Base-by-base conservation (phyloP, 1,284 basidiomycete species). In the Fomitiporia mediterranea region DNA sequence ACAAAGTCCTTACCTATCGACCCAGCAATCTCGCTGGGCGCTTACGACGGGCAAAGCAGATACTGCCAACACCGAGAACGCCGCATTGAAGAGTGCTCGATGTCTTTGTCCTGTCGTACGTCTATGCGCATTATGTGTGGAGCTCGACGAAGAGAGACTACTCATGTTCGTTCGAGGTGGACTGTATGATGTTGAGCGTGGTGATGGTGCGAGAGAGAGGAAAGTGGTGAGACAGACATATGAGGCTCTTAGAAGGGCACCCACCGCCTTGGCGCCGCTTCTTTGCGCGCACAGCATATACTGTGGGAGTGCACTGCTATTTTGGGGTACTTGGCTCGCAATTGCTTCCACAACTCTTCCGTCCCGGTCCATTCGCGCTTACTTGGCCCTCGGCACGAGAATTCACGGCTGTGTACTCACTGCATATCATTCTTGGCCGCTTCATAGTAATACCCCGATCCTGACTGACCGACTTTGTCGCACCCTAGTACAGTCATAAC, bases 41-140 rank as follows among this genome's bases (percentile, higher is more conserved):
- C 54, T 37, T 30, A 34, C 47, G 4, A 34, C 34, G 2, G 54
- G 54, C 28, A 55, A 30, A 17, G 39, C 35, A 15, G 47, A 47
- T 19, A 32, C 46, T 7, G 46, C 54, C 23, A 50, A 30, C 17
- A 55, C 21, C 11, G 38, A 23, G 35, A 49, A 32, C 4, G 32
- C 44, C 2, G 35, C 28, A 25, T 42, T 43, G n/a, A 44, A 32
- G 5, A 39, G 9, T 3, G 13, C 2, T 4, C 23, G 30, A 30
- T 35, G n/a, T 17, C 2, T 21, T n/a, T n/a, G n/a, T n/a, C n/a
- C n/a, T 19, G 19, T n/a, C 5, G 19, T 25, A 11, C 19, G 35
- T 23, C 30, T 4, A 23, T 38, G 17, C 30, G 13, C 3, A 17
- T 6, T 32, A 32, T 8, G 2, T 30, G 27, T n/a, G 25, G n/a